phyloP scores from a whole-genome alignment of 2,329 filamentous ascomycete species.

The Pestalotiopsis fici region DNA sequence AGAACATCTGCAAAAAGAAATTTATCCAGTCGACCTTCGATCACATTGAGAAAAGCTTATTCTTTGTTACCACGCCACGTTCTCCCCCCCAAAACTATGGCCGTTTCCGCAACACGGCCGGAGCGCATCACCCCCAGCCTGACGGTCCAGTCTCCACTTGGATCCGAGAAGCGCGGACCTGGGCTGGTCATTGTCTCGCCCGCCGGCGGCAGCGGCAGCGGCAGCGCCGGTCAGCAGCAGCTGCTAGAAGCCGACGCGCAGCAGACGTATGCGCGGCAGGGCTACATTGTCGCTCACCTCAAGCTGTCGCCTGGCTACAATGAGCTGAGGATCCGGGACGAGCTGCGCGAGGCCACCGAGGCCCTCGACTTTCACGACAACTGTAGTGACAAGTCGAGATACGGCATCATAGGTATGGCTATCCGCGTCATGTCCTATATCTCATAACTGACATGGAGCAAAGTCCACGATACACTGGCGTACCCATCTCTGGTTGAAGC shows the following conservation, averaged over 20 bases:
- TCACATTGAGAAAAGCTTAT: not conserved
- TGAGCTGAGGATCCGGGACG: not conserved
- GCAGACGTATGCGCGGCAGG: not conserved
- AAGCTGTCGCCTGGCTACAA: not conserved
- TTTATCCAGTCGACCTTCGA: not conserved
- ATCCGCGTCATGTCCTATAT: too few species aligned
- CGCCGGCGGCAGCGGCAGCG: not conserved
- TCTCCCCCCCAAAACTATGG: not conserved
- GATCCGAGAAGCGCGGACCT: not conserved
- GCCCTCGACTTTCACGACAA: not conserved
- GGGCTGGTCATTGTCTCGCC: not conserved
- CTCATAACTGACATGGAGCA: not conserved
- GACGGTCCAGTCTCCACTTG: slow-evolving; percentile 3
- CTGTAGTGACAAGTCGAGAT: not conserved
- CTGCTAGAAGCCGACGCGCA: not conserved
- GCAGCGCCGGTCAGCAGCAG: too few species aligned
- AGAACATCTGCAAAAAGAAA: not conserved
- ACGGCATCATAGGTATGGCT: slow-evolving; percentile 4
- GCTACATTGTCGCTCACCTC: not conserved
- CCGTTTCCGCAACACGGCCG: not conserved
- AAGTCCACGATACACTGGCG: not conserved
- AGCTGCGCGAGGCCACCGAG: slow-evolving; percentile 4
- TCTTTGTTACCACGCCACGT: not conserved
- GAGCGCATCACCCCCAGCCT: not conserved
- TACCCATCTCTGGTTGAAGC: not conserved